Evolutionary conservation across 495 filamentous ascomycete species (phyloP).

Genomic region (Penicillium waksmanii): DNA sequence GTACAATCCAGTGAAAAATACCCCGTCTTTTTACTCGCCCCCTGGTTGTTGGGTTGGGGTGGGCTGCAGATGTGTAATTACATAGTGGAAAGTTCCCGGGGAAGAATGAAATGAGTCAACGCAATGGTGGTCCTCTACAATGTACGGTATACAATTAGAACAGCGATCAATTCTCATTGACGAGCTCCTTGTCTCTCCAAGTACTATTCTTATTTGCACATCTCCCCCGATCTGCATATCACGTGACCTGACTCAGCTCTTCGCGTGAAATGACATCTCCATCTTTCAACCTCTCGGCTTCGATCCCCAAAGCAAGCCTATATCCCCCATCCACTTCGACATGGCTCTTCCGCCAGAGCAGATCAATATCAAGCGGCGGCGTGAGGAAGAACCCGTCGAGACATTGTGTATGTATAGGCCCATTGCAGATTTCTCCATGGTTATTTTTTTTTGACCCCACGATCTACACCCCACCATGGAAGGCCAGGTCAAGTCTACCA

Average conservation of each 20-base stretch:
- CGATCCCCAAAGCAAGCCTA: not conserved
- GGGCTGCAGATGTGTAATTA: conserved; percentile 31
- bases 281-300: not conserved
- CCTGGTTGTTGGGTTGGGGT: conserved; percentile 21
- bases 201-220: too few species aligned
- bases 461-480: conserved; percentile 21
- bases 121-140: conserved; percentile 11
- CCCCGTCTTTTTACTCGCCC: conserved; percentile 13
- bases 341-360: conserved; percentile 57
- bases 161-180: not conserved
- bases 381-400: conserved; percentile 59
- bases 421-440: conserved; percentile 9
- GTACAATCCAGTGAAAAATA: conserved; percentile 27
- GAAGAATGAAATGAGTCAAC: conserved; percentile 31
- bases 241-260: not conserved
- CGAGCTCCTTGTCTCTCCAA: not conserved
- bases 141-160: not conserved
- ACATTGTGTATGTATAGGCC: conserved; percentile 51
- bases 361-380: conserved; percentile 59
- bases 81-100: conserved; percentile 21
- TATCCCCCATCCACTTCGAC: conserved; percentile 2
- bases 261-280: not conserved
- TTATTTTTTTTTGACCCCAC: conserved; percentile 27
- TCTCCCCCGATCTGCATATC: not conserved
- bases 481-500: too few species aligned